phyloP scores from a whole-genome alignment of 2,329 filamentous ascomycete species.

The Conoideocrella luteorostrata region DNA sequence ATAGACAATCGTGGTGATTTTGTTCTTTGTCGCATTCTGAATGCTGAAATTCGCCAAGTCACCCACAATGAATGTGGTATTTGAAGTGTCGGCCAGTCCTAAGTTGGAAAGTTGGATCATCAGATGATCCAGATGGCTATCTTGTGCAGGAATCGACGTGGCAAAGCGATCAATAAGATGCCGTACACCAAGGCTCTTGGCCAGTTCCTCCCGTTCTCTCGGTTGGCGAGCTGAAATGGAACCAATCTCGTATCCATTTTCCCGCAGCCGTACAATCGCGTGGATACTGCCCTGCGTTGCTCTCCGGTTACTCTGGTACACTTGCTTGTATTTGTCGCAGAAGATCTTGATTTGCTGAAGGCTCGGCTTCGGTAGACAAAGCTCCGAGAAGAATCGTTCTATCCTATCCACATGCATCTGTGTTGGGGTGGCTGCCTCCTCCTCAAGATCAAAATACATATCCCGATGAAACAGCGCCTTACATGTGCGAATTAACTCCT shows the following conservation, averaged over 20 bases:
- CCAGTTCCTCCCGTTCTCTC: not conserved
- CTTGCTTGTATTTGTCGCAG: not conserved
- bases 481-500: not conserved
- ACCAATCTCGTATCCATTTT: not conserved
- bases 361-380: not conserved
- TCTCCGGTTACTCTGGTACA: not conserved
- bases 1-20: no score
- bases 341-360: not conserved
- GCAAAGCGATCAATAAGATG: not conserved
- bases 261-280: not conserved
- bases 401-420: not conserved
- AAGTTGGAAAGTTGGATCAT: no score
- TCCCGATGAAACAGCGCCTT: not conserved
- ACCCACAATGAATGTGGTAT: no score
- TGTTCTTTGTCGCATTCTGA: no score
- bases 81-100: no score
- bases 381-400: not conserved
- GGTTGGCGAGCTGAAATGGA: not conserved
- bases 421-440: not conserved
- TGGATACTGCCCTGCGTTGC: not conserved
- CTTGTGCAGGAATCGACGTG: no score
- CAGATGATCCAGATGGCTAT: no score
- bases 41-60: no score
- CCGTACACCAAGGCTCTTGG: not conserved
- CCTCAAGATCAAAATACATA: not conserved